Evolutionary conservation across 2,329 filamentous ascomycete species (phyloP).

Genomic region (Clonostachys sp.): DNA sequence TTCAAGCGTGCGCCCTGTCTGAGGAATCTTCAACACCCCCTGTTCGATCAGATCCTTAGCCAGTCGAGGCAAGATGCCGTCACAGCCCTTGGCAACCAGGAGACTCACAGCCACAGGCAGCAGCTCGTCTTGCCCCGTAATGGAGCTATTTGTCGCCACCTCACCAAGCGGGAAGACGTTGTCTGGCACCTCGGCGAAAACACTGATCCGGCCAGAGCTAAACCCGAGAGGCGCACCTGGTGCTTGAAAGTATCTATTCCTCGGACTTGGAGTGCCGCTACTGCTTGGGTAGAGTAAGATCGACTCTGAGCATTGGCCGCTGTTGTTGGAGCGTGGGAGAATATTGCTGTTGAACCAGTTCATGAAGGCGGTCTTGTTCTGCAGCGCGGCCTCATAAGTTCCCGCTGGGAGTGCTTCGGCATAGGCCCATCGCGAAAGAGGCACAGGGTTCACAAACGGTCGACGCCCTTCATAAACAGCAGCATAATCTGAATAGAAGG

Average conservation of each 20-base stretch:
- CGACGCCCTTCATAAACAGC: constrained; percentile 23
- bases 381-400: constrained; percentile 28
- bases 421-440: constrained; percentile 26
- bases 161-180: constrained; percentile 36
- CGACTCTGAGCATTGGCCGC: constrained; percentile 33
- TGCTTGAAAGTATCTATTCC: constrained; percentile 27
- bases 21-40: constrained; percentile 39
- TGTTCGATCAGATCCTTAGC: constrained; percentile 43
- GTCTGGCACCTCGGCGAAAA: constrained; percentile 31
- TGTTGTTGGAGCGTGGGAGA: constrained; percentile 26
- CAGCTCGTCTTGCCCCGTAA: constrained; percentile 40
- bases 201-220: constrained; percentile 21
- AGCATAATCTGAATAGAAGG: constrained; percentile 32
- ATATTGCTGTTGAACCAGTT: constrained; percentile 40
- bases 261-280: not conserved
- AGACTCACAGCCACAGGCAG: constrained; percentile 55
- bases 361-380: constrained; percentile 44
- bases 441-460: constrained; percentile 28
- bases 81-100: constrained; percentile 55
- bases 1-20: constrained; percentile 19
- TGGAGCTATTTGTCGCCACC: constrained; percentile 19
- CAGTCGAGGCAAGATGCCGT: constrained; percentile 51
- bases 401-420: constrained; percentile 20
- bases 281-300: constrained; percentile 40
- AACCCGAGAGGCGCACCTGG: constrained; percentile 44